Base-by-base conservation (phyloP, 1,284 basidiomycete species). In the Sporisorium scitamineum region DNA sequence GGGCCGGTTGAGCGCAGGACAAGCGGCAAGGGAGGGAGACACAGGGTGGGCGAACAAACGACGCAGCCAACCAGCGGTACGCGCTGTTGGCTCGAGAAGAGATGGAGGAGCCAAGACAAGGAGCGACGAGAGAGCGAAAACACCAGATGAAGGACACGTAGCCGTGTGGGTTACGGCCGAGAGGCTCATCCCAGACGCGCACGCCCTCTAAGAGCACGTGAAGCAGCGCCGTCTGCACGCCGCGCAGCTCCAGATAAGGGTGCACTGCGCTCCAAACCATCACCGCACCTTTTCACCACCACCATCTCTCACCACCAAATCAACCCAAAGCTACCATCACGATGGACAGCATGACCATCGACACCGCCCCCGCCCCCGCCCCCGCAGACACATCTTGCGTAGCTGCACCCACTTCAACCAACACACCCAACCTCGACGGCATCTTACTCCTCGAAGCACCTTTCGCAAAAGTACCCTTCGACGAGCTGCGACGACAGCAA, bases 361-460 rank as follows among this genome's bases (percentile, higher is more conserved):
- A 75, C 42, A 10, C 54, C 20, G 2, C 52, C 14, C 18, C 53
- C 37, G 13, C 52, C 45, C n/a, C 39, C 32, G 18, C 32, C 9
- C 1, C n/a, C 8, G 39, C n/a, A 3, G 39, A 42, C 18, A 20
- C 44, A 24, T 11, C 44, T 37, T 13, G 42, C 14, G 14, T 10
- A 14, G 22, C 29, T 11, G 6, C 54, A 22, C 6, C 44, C 13
- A 10, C 54, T 1, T 26, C 42, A 9, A 41, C 47, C 48, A 68
- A 61, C 34, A 48, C 64, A n/a, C 74, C 69, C 37, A 76, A 76
- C 47, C 76, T 84, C 3, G 93, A 94, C 56, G 93, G 92, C 1
- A 88, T 92, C n/a, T 87, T 95, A 76, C 89, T 95, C 57, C 92
- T 95, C 69, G 94, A 95, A 85, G 92, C 94, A 80, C 93, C 93